Percentiles rank a stretch among this genome's conserved stretches.
Evolutionary conservation across 345 rosid genomes (phyloP).

Genomic region (Alliaria petiolata): DNA sequence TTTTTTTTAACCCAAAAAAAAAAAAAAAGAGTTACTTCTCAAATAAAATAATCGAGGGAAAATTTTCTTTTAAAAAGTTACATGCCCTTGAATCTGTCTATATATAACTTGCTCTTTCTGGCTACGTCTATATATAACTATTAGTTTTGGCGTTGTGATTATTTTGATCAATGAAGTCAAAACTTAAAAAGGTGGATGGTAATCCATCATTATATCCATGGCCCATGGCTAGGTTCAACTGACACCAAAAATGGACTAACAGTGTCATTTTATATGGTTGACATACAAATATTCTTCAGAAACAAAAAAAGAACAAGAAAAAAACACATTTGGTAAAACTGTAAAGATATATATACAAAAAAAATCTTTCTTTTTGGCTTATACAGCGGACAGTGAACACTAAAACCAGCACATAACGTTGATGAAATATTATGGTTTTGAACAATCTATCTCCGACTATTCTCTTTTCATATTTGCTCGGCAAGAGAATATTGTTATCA

Average conservation of each 20-base stretch:
- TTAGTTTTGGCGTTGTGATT: not conserved
- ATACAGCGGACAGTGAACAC: no score
- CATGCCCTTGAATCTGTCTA: not conserved
- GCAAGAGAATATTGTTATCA: not conserved
- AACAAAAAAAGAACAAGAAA: no score
- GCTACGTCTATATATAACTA: conserved; percentile 20
- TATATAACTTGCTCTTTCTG: conserved; percentile 18
- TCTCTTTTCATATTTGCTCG: not conserved
- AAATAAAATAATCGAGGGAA: not conserved
- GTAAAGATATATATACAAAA: no score
- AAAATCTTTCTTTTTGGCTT: no score
- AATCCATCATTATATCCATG: not conserved
- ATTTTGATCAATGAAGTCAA: not conserved
- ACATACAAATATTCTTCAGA: not conserved
- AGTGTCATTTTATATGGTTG: not conserved
- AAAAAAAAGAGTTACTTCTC: not conserved
- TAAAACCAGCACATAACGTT: no score
- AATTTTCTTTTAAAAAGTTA: not conserved
- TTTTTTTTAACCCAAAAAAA: not conserved
- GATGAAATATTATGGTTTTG: not conserved
- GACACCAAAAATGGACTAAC: not conserved
- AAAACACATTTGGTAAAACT: not conserved
- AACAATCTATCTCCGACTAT: not conserved
- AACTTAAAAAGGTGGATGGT: not conserved
- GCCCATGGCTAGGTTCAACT: not conserved